phyloP scores from a whole-genome alignment of 2,329 filamentous ascomycete species.

The Penicillium verrucosum region DNA sequence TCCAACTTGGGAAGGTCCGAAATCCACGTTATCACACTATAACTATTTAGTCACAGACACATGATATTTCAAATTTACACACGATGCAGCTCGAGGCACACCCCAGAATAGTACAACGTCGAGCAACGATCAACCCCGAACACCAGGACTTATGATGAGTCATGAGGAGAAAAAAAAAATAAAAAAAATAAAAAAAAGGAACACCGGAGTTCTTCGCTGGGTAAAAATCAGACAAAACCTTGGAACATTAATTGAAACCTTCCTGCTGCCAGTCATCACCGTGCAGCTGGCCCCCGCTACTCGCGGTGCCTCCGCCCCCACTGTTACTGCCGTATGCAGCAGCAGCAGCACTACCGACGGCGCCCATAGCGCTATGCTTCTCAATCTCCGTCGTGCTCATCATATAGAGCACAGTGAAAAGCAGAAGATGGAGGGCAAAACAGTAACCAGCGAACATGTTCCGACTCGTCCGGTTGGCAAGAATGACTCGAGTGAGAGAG shows the following conservation, averaged over 20 bases:
- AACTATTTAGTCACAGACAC: constrained; percentile 1
- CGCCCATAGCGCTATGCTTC: constrained; percentile 57
- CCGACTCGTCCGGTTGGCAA: constrained; percentile 83
- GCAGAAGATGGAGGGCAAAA: constrained; percentile 78
- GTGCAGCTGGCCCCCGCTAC: constrained; percentile 32
- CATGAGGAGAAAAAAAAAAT: constrained; percentile 1
- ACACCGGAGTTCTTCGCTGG: constrained; percentile 20
- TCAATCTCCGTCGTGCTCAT: constrained; percentile 68
- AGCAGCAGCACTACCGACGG: constrained; percentile 42
- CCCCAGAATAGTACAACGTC: not conserved
- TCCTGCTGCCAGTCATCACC: constrained; percentile 64
- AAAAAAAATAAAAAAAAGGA: constrained; percentile 1
- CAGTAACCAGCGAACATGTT: constrained; percentile 95
- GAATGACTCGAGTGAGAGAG: constrained; percentile 82
- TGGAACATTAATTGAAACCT: constrained; percentile 46
- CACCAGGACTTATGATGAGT: constrained; percentile 9
- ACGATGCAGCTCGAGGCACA: constrained; percentile 1
- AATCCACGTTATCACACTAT: not conserved
- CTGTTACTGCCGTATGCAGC: constrained; percentile 34
- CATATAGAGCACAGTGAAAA: constrained; percentile 85
- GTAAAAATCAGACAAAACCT: constrained; percentile 7
- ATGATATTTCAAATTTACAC: constrained; percentile 6
- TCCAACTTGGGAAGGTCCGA: not conserved
- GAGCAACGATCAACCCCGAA: constrained; percentile 7
- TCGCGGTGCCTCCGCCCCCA: constrained; percentile 21